A percentile compares a stretch with the other conserved stretches of the same genome.
These are phyloP conservation scores for Erodium trifolium DNA, from an alignment of 441 rosid species.

Conservation along the genomic window DNA sequence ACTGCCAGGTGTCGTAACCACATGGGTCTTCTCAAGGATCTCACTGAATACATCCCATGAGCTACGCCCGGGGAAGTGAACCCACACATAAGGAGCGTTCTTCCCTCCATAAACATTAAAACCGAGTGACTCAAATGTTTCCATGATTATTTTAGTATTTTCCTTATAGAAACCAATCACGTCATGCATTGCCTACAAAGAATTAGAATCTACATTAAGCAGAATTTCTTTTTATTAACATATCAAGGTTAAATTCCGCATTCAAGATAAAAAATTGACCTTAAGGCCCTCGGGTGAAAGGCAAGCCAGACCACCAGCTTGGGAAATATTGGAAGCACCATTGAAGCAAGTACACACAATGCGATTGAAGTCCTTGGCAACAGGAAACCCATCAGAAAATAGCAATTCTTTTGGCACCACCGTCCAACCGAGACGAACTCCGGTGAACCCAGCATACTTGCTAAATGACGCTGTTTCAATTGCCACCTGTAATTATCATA, in stretches of 20 bases:
- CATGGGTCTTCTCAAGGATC: constrained; percentile 87
- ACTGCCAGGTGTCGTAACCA: constrained; percentile 90
- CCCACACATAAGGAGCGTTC: constrained; percentile 93
- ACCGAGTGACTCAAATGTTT: constrained; percentile 75
- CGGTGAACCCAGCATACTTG: constrained; percentile 96
- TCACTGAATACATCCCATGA: constrained; percentile 94
- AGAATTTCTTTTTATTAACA: too few species aligned
- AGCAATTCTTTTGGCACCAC: constrained; percentile 77
- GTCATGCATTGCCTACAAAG: constrained; percentile 65
- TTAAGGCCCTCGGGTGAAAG: constrained; percentile 74
- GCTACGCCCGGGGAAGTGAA: constrained; percentile 85
- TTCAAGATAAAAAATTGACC: constrained; percentile 29
- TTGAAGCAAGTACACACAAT: constrained; percentile 84
- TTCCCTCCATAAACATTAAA: constrained; percentile 74
- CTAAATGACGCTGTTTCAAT: constrained; percentile 92
- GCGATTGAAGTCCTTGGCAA: constrained; percentile 85
- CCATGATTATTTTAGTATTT: constrained; percentile 64
- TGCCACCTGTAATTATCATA: constrained; percentile 54
- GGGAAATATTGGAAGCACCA: constrained; percentile 84
- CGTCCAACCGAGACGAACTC: constrained; percentile 97
- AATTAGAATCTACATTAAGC: too few species aligned
- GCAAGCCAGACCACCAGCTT: constrained; percentile 96
- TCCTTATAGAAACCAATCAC: constrained; percentile 91
- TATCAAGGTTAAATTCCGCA: too few species aligned
- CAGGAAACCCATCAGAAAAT: constrained; percentile 85